Evolutionary conservation across 2,329 filamentous ascomycete species (phyloP).

Genomic region (Furcasterigmium furcatum): DNA sequence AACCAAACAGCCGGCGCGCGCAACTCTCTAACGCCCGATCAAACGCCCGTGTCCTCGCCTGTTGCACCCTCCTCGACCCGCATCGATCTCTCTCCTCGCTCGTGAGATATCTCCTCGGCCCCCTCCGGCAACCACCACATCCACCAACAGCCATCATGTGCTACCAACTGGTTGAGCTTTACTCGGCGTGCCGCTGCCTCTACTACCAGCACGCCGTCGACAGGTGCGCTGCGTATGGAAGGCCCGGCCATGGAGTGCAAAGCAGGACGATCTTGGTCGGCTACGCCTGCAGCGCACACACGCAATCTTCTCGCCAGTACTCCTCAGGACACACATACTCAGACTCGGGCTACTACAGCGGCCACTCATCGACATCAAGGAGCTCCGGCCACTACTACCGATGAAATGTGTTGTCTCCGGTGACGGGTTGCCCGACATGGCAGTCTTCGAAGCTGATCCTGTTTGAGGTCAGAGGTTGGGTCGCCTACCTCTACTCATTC

Average conservation of each 20-base stretch:
- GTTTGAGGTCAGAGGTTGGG: constrained; percentile 44
- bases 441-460: constrained; percentile 33
- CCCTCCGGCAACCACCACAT: background rate
- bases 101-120: background rate
- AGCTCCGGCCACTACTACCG: constrained; percentile 36
- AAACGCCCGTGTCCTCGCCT: too few species aligned
- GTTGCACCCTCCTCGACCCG: too few species aligned
- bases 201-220: constrained; percentile 88
- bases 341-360: constrained; percentile 53
- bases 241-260: constrained; percentile 67
- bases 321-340: constrained; percentile 41
- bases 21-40: background rate
- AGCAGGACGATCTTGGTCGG: constrained; percentile 79
- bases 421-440: constrained; percentile 39
- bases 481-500: constrained; percentile 46
- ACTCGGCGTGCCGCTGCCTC: constrained; percentile 81
- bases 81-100: background rate
- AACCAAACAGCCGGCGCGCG: background rate
- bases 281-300: constrained; percentile 67
- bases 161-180: constrained; percentile 81
- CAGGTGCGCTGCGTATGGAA: constrained; percentile 72
- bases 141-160: constrained; percentile 60
- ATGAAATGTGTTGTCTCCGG: constrained; percentile 53
- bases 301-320: constrained; percentile 29
- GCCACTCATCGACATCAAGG: constrained; percentile 40